Evolutionary conservation across 2,329 filamentous ascomycete species (phyloP), one percentile per base, ranked within the genome.

Genomic region (Colletotrichum karsti): DNA sequence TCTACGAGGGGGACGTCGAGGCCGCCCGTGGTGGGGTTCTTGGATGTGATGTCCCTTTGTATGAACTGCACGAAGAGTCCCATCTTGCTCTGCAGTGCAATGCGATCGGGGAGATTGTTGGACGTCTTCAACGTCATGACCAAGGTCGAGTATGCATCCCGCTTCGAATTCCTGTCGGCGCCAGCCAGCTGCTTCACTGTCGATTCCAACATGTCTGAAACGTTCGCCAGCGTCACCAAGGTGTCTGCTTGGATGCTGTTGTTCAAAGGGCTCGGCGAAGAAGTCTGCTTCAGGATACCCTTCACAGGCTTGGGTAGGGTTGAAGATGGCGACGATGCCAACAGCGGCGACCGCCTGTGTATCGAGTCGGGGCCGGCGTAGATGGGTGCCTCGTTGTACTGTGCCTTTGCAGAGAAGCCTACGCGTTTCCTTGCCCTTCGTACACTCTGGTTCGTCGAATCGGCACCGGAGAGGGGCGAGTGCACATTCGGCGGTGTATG

Each of bases 121-220:
- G 95, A 97, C 6, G 92, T 88, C 77, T 93, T 93, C 73, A 98
- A 83, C 4, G 91, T 90, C 35, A 90, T 87, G 33, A 92, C 89
- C 48, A 99, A 84, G 74, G 92, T 92, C 76, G 91, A 90, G 75
- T 99, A 98, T 54, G 95, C 93, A 80, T 99, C 96, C 33, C 96
- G 80, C 72, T 92, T 92, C 12, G 89, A 90, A 64, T 90, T 87
- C 59, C 91, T 86, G 72, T 94, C 92, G 30, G 89, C 84, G 22
- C 92, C 90, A 39, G 92, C 92, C 53, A 99, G 86, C 79, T 96
- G 92, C 78, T 93, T 91, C 37, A 94, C 87, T 5, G 94, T 90
- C 1, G 93, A 97, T 73, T 97, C 93, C 71, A 98, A 82, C 91
- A 98, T 96, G 73, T 90, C 90, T 71, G 88, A 87, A 64, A 97